Conservation (phyloP, 1,284 basidiomycete genomes). For the Singerocomus inundabilis region DNA sequence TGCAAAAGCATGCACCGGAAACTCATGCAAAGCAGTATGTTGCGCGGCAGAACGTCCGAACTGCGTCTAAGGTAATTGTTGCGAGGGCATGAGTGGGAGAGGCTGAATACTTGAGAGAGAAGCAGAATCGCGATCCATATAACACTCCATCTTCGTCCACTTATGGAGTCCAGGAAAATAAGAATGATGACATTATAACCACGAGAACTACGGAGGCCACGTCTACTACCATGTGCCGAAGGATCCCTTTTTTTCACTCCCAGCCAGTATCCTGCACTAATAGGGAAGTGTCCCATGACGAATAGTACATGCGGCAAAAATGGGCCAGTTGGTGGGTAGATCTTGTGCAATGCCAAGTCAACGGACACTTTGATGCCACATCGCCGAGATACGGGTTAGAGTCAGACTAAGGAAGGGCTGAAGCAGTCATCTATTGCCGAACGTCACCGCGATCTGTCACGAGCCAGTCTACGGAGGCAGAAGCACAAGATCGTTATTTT, state of each 20-base stretch:
- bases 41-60: constrained; percentile 1
- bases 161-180: constrained; percentile 12
- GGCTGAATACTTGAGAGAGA: neutral
- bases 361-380: too few relatives aligned
- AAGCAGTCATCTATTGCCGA: neutral
- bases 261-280: too few relatives aligned
- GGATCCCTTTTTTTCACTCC: too few relatives aligned
- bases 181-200: constrained; percentile 3
- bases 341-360: neutral
- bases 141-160: constrained; percentile 8
- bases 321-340: too few relatives aligned
- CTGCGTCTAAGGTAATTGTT: neutral
- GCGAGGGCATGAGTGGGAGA: constrained; percentile 4
- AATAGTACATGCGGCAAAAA: too few relatives aligned
- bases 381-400: neutral
- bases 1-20: neutral
- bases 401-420: neutral
- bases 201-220: neutral
- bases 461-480: neutral
- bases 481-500: neutral
- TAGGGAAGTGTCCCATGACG: too few relatives aligned
- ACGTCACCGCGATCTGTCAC: neutral
- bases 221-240: constrained; percentile 16
- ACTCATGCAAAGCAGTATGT: neutral
- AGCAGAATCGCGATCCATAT: neutral